Percentiles rank a stretch among this genome's conserved stretches.
Conservation (phyloP, 441 rosid species). For the Adansonia rubrostipa region DNA sequence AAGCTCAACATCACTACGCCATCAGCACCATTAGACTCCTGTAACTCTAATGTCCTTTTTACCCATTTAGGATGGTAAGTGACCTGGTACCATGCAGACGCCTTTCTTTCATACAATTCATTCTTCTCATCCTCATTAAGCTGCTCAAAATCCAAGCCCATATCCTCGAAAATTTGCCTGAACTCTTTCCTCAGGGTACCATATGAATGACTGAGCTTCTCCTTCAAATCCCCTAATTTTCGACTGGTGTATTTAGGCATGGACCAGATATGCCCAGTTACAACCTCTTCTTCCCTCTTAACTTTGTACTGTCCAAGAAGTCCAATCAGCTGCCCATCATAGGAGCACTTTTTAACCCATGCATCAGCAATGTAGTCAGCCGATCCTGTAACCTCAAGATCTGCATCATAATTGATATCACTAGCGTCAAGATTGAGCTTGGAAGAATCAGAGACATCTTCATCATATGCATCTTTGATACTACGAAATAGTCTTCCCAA, state of each 20-base stretch:
- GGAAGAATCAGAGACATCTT: conserved; percentile 48
- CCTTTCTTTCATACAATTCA: conserved; percentile 64
- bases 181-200: conserved; percentile 68
- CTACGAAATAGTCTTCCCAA: conserved; percentile 81
- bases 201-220: conserved; percentile 77
- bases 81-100: conserved; percentile 93
- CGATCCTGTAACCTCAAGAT: conserved; percentile 65
- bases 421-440: conserved; percentile 38
- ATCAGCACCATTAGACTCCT: conserved; percentile 39
- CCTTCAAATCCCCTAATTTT: conserved; percentile 76
- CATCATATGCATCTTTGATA: conserved; percentile 61
- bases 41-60: conserved; percentile 56
- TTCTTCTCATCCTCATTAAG: conserved; percentile 67
- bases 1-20: conserved; percentile 64
- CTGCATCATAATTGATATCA: conserved; percentile 64
- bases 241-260: conserved; percentile 70
- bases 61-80: conserved; percentile 78
- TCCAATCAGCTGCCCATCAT: conserved; percentile 72
- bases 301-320: conserved; percentile 83
- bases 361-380: conserved; percentile 63
- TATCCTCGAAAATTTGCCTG: conserved; percentile 58
- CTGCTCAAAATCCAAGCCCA: conserved; percentile 46
- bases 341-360: conserved; percentile 76
- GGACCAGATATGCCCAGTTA: conserved; percentile 94
- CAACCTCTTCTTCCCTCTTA: conserved; percentile 83